phyloP scores from a whole-genome alignment of 495 filamentous ascomycete species.

The Penicillium simplicissimum region DNA sequence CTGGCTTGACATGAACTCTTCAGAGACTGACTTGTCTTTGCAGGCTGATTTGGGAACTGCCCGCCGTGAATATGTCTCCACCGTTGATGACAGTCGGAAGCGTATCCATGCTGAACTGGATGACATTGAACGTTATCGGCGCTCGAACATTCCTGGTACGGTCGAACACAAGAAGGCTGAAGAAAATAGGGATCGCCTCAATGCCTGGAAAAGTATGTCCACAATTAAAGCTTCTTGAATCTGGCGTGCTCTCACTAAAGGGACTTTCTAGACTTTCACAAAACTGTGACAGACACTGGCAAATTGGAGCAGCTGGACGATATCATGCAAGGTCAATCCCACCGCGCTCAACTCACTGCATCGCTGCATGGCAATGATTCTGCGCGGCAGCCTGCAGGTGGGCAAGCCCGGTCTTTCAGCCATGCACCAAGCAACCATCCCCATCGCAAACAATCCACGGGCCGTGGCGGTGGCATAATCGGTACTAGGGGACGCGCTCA shows the following conservation, averaged over 20 bases:
- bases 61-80: conserved; percentile 3
- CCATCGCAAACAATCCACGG: neutral
- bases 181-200: conserved; percentile 21
- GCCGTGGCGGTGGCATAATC: conserved; percentile 25
- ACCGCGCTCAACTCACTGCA: conserved; percentile 30
- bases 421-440: neutral
- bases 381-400: neutral
- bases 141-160: conserved; percentile 28
- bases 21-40: neutral
- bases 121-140: conserved; percentile 4
- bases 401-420: neutral
- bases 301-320: conserved; percentile 32
- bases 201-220: conserved; percentile 35
- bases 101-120: neutral
- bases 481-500: conserved; percentile 20
- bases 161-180: conserved; percentile 21
- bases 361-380: conserved; percentile 8
- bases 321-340: conserved; percentile 38
- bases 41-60: conserved; percentile 8
- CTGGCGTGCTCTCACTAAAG: conserved; percentile 1
- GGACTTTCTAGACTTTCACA: conserved; percentile 27
- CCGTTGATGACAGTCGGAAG: neutral
- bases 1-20: neutral
- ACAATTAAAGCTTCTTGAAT: neutral
- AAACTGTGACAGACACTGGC: conserved; percentile 27